Base-by-base conservation (phyloP, 2,329 filamentous ascomycete species). In the Graphilbum sp. region DNA sequence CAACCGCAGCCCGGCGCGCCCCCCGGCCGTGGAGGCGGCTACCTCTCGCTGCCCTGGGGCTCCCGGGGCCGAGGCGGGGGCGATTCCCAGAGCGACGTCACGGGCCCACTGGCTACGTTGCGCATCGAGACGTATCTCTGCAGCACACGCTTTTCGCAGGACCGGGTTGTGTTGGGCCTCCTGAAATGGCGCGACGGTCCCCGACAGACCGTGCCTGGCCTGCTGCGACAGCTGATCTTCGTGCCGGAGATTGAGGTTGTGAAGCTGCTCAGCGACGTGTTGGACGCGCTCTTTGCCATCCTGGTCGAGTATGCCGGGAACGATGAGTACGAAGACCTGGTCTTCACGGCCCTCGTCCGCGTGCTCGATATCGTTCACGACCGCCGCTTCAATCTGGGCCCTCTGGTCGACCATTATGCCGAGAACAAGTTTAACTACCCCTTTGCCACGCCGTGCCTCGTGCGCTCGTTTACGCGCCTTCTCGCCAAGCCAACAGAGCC, bases 211-310 rank as follows among this genome's bases (percentile, higher is more conserved):
- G 66, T 96, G 2, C 66, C 82, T 1, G 67, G 75, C 19, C 63
- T 93, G 1, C 61, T 98, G 32, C 80, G 81, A 52, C 78, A 87
- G 47, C 72, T 96, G 35, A 77, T 87, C 17, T 96, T 96, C 47
- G 87, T 98, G 1, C 83, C 90, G 0, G 90, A 98, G 54, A 94
- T 96, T 40, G 92, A 98, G 58, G 83, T 98, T 25, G 90, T 98
- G 44, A 98, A 96, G 61, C 69, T 96, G 32, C 63, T 96, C 8
- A 80, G 73, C 45, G 81, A 93, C 49, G 86, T 96, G 1, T 79
- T 98, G 38, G 84, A 94, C 54, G 75, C 85, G 0, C 70, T 98
- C 1, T 98, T 98, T 52, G 80, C 84, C 6, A 86, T 95, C 21
- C 64, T 96, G 21, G 83, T 92, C 23, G 86, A 95, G 48, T 79